A percentile compares a stretch with the other conserved stretches of the same genome.
phyloP scores from a whole-genome alignment of 495 filamentous ascomycete genomes.

The Jackrogersella multiformis region DNA sequence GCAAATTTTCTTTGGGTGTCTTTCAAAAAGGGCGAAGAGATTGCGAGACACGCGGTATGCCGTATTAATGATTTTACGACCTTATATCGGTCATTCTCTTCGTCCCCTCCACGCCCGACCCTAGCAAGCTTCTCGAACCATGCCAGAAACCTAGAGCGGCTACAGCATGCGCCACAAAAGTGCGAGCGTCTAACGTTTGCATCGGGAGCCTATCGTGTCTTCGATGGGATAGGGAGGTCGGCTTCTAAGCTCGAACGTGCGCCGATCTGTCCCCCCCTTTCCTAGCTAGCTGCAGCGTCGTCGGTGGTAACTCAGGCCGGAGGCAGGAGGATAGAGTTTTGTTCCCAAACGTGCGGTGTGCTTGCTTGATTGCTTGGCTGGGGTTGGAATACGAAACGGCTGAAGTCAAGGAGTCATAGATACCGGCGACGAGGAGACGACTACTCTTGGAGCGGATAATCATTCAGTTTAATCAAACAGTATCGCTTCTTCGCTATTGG shows the following conservation, averaged over 20 bases:
- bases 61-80: slow-evolving; percentile 20
- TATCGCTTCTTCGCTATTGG: background rate
- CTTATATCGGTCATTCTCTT: slow-evolving; percentile 23
- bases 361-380: background rate
- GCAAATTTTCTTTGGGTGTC: background rate
- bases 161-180: slow-evolving; percentile 1
- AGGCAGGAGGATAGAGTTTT: slow-evolving; percentile 24
- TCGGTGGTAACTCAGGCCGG: background rate
- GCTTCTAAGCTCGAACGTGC: background rate
- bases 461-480: slow-evolving; percentile 4
- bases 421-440: too few relatives aligned
- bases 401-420: slow-evolving; percentile 34
- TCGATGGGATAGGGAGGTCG: slow-evolving; percentile 5
- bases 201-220: slow-evolving; percentile 26
- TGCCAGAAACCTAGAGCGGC: slow-evolving; percentile 26
- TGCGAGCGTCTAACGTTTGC: slow-evolving; percentile 18
- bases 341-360: slow-evolving; percentile 30
- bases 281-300: background rate
- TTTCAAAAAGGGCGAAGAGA: slow-evolving; percentile 10
- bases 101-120: background rate
- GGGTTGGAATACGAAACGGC: slow-evolving; percentile 24
- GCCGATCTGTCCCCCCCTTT: slow-evolving; percentile 4
- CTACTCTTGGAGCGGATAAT: background rate
- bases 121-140: background rate
- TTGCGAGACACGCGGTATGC: slow-evolving; percentile 22